Base-by-base conservation (phyloP, 495 filamentous ascomycete genomes). In the Neurospora hispaniola region DNA sequence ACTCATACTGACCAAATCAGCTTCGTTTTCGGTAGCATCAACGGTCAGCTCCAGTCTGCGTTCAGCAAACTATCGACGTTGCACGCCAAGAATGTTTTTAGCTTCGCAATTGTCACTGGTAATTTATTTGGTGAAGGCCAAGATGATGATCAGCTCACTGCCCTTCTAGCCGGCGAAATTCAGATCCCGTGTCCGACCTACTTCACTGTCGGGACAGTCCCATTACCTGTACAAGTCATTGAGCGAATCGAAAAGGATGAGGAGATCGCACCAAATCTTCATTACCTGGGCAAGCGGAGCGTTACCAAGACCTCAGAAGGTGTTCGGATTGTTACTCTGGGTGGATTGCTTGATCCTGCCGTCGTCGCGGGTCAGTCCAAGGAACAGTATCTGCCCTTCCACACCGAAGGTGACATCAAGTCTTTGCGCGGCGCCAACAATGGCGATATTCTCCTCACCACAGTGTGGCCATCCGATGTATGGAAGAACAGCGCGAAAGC, bases 271-370 rank as follows among this genome's bases (percentile, higher is more conserved):
- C 85, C 89, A 1, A 97, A 98, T 75, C 86, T 99, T 4, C 93
- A 91, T 81, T 96, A 90, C 79, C 88, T 98, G 1, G 93, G 93
- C 31, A 96, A 94, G 79, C 90, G 92, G 71, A 91, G 89, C 40
- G 89, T 90, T 10, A 89, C 93, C 46, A 97, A 94, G 79, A 99
- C 96, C 0, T 90, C 92, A 27, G 94, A 97, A 71, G 96, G 96
- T 12, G 86, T 99, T 31, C 88, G 91, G 14, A 92, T 99, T 71
- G 91, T 93, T 5, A 83, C 91, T 11, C 85, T 98, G 3, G 94
- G 94, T 48, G 96, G 96, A 0, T 79, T 81, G 12, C 82, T 92
- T 0, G 88, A 91, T 76, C 69, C 83, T 10, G 82, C 81, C 41
- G 81, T 87, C 18, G 81, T 85, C 70, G 84, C 81, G 31, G 85